Evolutionary conservation across 1,284 basidiomycete species (phyloP).

Genomic region (Agaricales sp.): DNA sequence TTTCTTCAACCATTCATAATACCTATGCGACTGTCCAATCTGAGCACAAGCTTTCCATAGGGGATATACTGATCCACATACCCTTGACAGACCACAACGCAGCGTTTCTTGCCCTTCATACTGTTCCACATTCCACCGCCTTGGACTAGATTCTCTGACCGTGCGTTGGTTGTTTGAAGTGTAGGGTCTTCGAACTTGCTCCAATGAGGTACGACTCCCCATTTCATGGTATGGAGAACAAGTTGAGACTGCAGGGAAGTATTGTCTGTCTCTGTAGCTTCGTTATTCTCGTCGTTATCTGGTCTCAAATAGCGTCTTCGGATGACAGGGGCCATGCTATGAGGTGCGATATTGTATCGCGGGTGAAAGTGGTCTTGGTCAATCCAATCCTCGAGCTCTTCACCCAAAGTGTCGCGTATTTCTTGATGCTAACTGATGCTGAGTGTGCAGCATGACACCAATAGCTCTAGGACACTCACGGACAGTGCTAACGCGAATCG

Average conservation of each 20-base stretch:
- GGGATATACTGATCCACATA: conserved; percentile 21
- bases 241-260: conserved; percentile 2
- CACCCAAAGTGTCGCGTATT: conserved; percentile 24
- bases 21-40: conserved; percentile 33
- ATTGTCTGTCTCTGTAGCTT: conserved; percentile 7
- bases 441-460: background rate
- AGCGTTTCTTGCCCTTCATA: conserved; percentile 71
- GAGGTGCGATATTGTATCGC: conserved; percentile 63
- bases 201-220: conserved; percentile 87
- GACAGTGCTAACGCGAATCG: conserved; percentile 47
- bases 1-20: conserved; percentile 88
- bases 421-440: conserved; percentile 20
- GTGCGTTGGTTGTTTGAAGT: conserved; percentile 84
- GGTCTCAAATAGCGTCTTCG: conserved; percentile 24
- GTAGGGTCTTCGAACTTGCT: conserved; percentile 63
- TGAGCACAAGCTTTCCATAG: conserved; percentile 1
- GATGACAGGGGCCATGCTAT: conserved; percentile 56
- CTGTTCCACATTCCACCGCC: conserved; percentile 74
- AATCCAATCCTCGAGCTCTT: conserved; percentile 52
- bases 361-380: conserved; percentile 48
- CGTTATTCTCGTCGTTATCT: conserved; percentile 9
- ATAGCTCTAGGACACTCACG: conserved; percentile 17
- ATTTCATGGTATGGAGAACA: conserved; percentile 72
- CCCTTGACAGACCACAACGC: conserved; percentile 75
- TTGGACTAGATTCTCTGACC: conserved; percentile 73